Evolutionary conservation across 2,329 filamentous ascomycete species (phyloP).

Genomic region (Hortaea sp.): DNA sequence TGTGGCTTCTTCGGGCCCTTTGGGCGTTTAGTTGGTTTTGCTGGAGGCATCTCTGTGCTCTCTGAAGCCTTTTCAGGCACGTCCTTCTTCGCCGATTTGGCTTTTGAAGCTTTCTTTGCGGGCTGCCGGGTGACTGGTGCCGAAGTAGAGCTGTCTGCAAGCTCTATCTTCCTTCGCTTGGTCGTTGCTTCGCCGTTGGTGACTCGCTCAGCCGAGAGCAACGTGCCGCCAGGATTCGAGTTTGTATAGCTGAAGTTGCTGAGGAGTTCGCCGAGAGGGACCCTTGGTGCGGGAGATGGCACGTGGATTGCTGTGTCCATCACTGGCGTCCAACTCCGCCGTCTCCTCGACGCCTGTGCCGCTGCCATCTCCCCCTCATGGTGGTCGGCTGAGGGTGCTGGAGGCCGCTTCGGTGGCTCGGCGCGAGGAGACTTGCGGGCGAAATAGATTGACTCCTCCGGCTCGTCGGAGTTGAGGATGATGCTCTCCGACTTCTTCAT

Average conservation of each 20-base stretch:
- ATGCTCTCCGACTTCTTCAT: constrained; percentile 17
- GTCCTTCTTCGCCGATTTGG: neutral
- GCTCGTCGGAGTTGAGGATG: constrained; percentile 20
- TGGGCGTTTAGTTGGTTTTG: constrained; percentile 23
- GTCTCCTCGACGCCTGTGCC: constrained; percentile 2
- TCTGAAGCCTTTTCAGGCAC: neutral
- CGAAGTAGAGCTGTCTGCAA: constrained; percentile 1
- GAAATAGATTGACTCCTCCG: constrained; percentile 7
- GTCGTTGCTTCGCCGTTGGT: constrained; percentile 4
- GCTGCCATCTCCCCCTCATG: neutral
- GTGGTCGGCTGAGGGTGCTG: neutral
- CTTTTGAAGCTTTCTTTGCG: neutral
- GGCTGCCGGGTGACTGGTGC: neutral
- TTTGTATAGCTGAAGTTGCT: constrained; percentile 5
- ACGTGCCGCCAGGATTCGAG: neutral
- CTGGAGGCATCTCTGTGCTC: neutral
- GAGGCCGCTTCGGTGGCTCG: neutral
- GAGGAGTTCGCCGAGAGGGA: constrained; percentile 5
- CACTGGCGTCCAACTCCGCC: constrained; percentile 8
- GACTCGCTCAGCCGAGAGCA: neutral
- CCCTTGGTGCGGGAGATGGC: neutral
- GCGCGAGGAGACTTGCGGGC: neutral
- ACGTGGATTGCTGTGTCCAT: neutral
- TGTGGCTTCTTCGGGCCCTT: constrained; percentile 47
- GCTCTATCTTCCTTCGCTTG: constrained; percentile 11